phyloP scores from a whole-genome alignment of 176 grass and related monocot genomes.

The Pontederia paniculata region DNA sequence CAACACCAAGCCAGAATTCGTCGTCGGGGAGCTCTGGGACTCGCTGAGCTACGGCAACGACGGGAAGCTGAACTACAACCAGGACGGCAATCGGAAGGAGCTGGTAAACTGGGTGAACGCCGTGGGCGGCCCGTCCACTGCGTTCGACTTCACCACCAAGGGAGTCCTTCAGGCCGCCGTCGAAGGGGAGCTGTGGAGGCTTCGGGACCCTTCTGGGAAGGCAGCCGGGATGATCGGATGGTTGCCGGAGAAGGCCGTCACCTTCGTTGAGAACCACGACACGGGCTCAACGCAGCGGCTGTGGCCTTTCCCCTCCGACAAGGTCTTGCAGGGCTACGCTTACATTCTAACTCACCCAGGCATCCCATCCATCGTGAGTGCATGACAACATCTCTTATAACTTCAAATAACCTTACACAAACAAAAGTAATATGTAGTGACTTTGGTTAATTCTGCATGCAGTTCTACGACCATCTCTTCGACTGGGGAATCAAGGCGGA shows the following conservation, averaged over 20 bases:
- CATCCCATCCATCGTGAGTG: slow-evolving; percentile 64
- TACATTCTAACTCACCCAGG: slow-evolving; percentile 89
- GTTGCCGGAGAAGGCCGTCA: slow-evolving; percentile 57
- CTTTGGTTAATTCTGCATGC: neutral
- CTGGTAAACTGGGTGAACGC: slow-evolving; percentile 54
- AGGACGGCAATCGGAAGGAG: slow-evolving; percentile 53
- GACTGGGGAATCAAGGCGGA: slow-evolving; percentile 46
- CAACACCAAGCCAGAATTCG: slow-evolving; percentile 33
- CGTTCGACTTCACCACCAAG: slow-evolving; percentile 77
- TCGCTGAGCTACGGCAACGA: slow-evolving; percentile 21
- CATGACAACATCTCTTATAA: neutral
- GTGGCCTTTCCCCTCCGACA: slow-evolving; percentile 69
- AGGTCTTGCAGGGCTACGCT: slow-evolving; percentile 83
- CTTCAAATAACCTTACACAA: neutral
- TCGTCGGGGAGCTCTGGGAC: slow-evolving; percentile 72
- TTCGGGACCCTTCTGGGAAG: slow-evolving; percentile 38
- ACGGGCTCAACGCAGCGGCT: slow-evolving; percentile 66
- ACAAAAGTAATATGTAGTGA: neutral
- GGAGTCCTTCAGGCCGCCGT: slow-evolving; percentile 61
- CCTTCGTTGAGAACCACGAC: slow-evolving; percentile 82
- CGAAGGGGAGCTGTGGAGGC: slow-evolving; percentile 43
- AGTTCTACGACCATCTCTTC: slow-evolving; percentile 88
- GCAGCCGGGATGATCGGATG: slow-evolving; percentile 62
- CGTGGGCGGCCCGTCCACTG: slow-evolving; percentile 27
- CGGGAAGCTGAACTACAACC: slow-evolving; percentile 29